Evolutionary conservation across 192 early-diverging fungal species (phyloP), one percentile per base, ranked within the genome.

Genomic region (Mycoemilia scoparia): DNA sequence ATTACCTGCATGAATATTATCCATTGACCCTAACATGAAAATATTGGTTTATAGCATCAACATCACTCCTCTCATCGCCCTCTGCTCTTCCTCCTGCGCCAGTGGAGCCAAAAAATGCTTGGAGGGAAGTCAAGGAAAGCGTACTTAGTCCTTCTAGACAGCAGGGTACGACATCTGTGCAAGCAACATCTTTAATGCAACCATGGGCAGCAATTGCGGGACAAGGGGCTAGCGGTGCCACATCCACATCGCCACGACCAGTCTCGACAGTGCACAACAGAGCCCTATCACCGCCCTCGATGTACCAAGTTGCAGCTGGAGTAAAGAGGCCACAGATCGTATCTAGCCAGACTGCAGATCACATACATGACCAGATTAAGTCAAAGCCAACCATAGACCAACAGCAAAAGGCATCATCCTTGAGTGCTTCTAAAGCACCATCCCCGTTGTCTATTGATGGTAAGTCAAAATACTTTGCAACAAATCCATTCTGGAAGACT

Each of bases 151-250:
- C 58, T 17, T 51, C 58, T 15, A 42, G 46, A n/a, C 58, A 40
- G 2, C 51, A 44, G 15, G 27, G 39, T 7, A 30, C 36, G 21
- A n/a, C 49, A 22, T 38, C 34, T 13, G 41, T 43, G 24, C 24
- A 39, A 11, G 47, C 45, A 8, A 27, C 55, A 4, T 22, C 41
- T 29, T 45, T 61, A 11, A 45, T 45, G 13, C 58, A 61, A 52
- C 58, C 58, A 22, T 61, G 58, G 58, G 58, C 58, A 12, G 51
- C 58, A 10, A 37, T 55, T 21, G 58, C 58, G 13, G 47, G 58
- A 26, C 58, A 61, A 27, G 41, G 46, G 23, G 19, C 41, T 1
- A 33, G 21, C 8, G 14, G 17, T 0, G 1, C 22, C 0, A 24
- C 45, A n/a, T 20, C 11, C 18, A 29, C 16, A 21, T n/a, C 5